Percentiles rank a stretch among this genome's conserved stretches.
Conservation (phyloP, 495 filamentous ascomycete species). For the Hypoxylon trugodes region DNA sequence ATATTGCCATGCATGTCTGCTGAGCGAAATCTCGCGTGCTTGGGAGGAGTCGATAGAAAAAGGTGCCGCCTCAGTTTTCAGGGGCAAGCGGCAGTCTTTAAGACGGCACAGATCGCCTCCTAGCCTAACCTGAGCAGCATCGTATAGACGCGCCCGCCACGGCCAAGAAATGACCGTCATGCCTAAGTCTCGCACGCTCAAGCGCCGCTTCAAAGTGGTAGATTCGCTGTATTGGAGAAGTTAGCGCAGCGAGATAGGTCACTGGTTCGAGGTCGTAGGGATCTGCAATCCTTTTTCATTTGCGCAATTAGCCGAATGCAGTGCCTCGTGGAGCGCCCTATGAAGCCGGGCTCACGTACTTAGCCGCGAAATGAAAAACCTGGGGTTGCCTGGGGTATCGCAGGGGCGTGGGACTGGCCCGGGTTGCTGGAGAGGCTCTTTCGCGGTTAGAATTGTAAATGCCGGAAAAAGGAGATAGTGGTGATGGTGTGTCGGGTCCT, state of each 20-base stretch:
- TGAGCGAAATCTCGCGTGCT: constrained; percentile 17
- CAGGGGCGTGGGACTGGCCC: constrained; percentile 20
- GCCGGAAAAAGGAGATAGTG: constrained; percentile 8
- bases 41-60: neutral
- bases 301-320: constrained; percentile 32
- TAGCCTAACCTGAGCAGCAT: neutral
- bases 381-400: constrained; percentile 20
- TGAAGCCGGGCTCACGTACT: constrained; percentile 21
- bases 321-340: constrained; percentile 15
- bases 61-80: neutral
- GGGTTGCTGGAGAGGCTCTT: constrained; percentile 23
- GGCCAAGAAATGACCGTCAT: constrained; percentile 8
- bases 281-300: constrained; percentile 27
- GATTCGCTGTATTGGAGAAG: constrained; percentile 4
- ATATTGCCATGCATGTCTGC: constrained; percentile 31
- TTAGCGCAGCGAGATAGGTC: constrained; percentile 18
- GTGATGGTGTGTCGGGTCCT: constrained; percentile 9
- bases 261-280: constrained; percentile 1
- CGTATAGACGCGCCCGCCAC: constrained; percentile 1
- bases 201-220: constrained; percentile 31
- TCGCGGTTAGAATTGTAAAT: constrained; percentile 11
- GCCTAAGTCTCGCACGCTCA: constrained; percentile 19
- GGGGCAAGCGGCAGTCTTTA: constrained; percentile 15
- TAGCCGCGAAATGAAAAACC: constrained; percentile 38
- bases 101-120: neutral